Base-by-base conservation (phyloP, 31 red algal species). In the Endocladia muricata region DNA sequence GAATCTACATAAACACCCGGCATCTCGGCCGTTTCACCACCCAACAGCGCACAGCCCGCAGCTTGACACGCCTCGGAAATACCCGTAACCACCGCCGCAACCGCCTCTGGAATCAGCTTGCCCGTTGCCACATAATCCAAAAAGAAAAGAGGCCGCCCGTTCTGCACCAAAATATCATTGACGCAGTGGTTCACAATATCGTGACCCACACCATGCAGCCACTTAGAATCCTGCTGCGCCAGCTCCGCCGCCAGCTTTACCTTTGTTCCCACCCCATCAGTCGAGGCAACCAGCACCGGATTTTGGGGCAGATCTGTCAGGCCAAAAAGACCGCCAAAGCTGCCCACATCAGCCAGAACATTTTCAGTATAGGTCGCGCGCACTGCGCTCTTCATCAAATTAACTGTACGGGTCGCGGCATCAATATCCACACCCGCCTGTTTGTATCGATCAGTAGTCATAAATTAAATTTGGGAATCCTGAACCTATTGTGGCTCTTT, bases 21-120 rank as follows among this genome's bases (percentile, higher is more conserved):
- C 59, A 63, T 63, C 28, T 63, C 59, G 59, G 59, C 59, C 9
- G 59, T 63, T 63, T 63, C 59, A 23, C 59, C 59, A 25, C 59
- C 59, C 15, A 63, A 23, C 28, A 63, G 15, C 9, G 59, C 59
- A 23, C 59, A 63, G 9, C 26, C 59, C 9, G 9, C 11, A 9
- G 11, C 28, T 25, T 25, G 19, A 31, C 59, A 63, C 11, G 59
- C 59, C 28, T 25, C 13, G 59, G 59, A 63, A 11, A 63, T 63
- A 25, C 59, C 59, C 11, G 13, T 9, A 23, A 63, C 59, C 9
- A 63, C 19, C 21, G 9, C 28, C 28, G 9, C 59, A 9, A 63
- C 9, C 28, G 28, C 21, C 9, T 21, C 28, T 21, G 59, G 13
- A 21, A 21, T 23, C 9, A 63, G 13, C 9, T 8, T 19, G 9